Conservation (phyloP, 208 protist genomes). For the Endotrypanum monterogeii region DNA sequence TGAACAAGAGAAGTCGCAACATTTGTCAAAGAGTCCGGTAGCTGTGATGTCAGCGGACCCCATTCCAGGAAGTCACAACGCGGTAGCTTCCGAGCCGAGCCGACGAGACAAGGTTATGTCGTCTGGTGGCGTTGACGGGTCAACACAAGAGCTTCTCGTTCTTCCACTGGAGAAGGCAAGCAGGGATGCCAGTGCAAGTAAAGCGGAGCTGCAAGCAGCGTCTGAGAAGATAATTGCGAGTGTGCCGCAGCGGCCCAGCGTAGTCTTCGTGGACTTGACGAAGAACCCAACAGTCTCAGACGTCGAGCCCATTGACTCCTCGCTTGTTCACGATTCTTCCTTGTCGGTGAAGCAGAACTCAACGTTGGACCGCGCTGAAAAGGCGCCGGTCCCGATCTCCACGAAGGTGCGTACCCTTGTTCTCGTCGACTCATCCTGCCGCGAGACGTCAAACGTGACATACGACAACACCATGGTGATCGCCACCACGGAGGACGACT, state of each 20-base stretch:
- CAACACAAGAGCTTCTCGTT: not conserved
- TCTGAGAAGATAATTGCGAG: constrained; percentile 22
- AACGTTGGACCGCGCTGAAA: constrained; percentile 15
- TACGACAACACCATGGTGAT: constrained; percentile 68
- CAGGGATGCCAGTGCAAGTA: not conserved
- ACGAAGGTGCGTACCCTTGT: constrained; percentile 77
- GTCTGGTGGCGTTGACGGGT: not conserved
- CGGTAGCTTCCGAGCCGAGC: not conserved
- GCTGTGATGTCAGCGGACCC: constrained; percentile 4
- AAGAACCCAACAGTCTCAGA: constrained; percentile 17
- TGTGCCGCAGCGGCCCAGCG: constrained; percentile 30
- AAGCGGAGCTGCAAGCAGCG: constrained; percentile 11
- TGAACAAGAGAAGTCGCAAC: not conserved
- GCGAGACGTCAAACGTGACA: constrained; percentile 66
- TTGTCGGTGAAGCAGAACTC: constrained; percentile 24
- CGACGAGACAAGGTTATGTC: not conserved
- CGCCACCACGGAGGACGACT: constrained; percentile 66
- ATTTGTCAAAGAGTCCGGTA: not conserved
- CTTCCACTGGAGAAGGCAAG: not conserved
- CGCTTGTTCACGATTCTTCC: constrained; percentile 22
- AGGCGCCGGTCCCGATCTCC: constrained; percentile 29
- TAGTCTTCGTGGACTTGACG: not conserved
- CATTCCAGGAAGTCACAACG: not conserved
- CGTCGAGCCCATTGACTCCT: constrained; percentile 28
- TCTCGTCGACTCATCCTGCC: constrained; percentile 60